phyloP scores from a whole-genome alignment of 2,329 filamentous ascomycete species.

The Alternaria novae-zelandiae region DNA sequence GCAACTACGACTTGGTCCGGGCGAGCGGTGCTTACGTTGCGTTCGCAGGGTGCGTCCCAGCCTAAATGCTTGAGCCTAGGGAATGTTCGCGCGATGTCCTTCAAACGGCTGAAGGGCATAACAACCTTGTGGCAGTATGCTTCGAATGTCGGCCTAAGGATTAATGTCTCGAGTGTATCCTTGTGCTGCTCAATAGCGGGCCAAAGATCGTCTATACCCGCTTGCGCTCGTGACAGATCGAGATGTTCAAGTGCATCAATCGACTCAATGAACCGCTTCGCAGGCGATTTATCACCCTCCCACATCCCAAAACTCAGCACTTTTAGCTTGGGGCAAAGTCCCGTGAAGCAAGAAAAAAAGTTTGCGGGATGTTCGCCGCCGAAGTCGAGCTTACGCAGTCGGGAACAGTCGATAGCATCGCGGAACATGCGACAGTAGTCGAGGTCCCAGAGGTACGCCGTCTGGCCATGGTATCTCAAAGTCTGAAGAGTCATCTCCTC shows the following conservation, averaged over 20 bases:
- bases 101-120: background rate
- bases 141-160: background rate
- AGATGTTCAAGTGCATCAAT: background rate
- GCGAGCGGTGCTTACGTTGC: background rate
- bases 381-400: background rate
- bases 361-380: background rate
- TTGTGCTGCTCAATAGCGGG: background rate
- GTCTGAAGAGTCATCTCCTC: background rate
- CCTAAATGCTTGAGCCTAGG: background rate
- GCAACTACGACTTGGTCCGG: background rate
- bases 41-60: background rate
- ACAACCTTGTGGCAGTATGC: background rate
- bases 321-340: background rate
- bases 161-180: background rate
- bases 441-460: background rate
- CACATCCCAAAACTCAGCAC: background rate
- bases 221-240: background rate
- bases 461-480: background rate
- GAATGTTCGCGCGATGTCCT: background rate
- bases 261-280: background rate
- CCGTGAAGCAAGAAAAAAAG: background rate
- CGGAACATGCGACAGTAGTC: background rate
- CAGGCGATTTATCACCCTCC: background rate
- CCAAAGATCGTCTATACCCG: background rate
- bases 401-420: background rate